phyloP scores from a whole-genome alignment of 768 basidiomycete species.

The Tulasnella sp. region DNA sequence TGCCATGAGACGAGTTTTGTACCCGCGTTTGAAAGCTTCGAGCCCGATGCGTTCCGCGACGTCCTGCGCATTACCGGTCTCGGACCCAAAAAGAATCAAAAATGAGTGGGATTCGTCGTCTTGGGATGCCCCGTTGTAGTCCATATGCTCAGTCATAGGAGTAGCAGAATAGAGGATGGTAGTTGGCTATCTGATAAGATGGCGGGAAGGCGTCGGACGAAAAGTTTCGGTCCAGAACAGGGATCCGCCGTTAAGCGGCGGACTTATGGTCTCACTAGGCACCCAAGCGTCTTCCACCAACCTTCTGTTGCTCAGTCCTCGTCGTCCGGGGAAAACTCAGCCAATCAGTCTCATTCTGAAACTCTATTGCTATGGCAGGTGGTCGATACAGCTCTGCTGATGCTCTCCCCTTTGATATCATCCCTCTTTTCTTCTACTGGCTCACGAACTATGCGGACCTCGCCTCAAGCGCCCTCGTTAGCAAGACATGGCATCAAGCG shows the following conservation, averaged over 20 bases:
- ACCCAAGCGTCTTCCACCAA: constrained; percentile 12
- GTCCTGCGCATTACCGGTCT: constrained; percentile 51
- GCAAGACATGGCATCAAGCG: constrained; percentile 22
- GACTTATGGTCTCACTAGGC: not conserved
- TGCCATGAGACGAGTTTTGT: constrained; percentile 37
- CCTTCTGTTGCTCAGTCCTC: not conserved
- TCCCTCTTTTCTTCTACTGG: constrained; percentile 26
- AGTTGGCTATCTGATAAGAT: constrained; percentile 10
- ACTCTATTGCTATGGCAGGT: not conserved
- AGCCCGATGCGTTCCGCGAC: constrained; percentile 48
- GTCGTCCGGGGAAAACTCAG: not conserved
- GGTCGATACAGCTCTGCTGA: constrained; percentile 27
- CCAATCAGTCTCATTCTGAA: not conserved
- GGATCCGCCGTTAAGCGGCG: not conserved
- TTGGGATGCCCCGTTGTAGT: not conserved
- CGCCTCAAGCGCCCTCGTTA: constrained; percentile 22
- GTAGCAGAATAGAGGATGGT: not conserved
- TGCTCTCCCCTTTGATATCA: constrained; percentile 29
- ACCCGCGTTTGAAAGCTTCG: constrained; percentile 43
- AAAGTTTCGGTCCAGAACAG: constrained; percentile 12
- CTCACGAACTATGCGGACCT: constrained; percentile 22
- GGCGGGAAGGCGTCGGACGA: not conserved
- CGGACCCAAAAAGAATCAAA: constrained; percentile 47
- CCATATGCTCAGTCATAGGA: constrained; percentile 9
- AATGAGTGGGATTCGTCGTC: constrained; percentile 32